phyloP scores from a whole-genome alignment of 2,329 filamentous ascomycete genomes.

The Zelopaecilomyces penicillatus region DNA sequence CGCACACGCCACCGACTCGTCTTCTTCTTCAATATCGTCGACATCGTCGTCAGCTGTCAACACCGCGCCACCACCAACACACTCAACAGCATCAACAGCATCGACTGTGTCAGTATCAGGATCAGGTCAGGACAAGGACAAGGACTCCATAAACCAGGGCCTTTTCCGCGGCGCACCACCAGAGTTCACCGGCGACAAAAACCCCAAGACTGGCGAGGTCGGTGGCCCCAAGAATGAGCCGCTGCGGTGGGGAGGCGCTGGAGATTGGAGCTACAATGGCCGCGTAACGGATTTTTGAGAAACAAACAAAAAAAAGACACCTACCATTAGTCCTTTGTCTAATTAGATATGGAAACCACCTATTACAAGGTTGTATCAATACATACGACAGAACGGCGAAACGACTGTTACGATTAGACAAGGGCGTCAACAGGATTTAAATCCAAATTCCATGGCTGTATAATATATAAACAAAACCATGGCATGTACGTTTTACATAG shows the following conservation, averaged over 20 bases:
- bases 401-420: background rate
- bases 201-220: slow-evolving; percentile 90
- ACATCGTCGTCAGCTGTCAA: slow-evolving; percentile 19
- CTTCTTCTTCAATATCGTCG: slow-evolving; percentile 13
- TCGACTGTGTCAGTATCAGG: slow-evolving; percentile 14
- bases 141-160: slow-evolving; percentile 48
- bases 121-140: slow-evolving; percentile 18
- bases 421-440: background rate
- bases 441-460: background rate
- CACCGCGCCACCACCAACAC: slow-evolving; percentile 13
- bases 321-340: background rate
- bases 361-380: too few relatives aligned
- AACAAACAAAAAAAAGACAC: background rate
- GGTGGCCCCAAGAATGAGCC: slow-evolving; percentile 98
- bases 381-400: too few relatives aligned
- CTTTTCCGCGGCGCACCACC: slow-evolving; percentile 70
- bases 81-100: slow-evolving; percentile 8
- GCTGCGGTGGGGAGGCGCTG: slow-evolving; percentile 67
- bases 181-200: slow-evolving; percentile 86
- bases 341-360: background rate
- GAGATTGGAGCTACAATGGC: slow-evolving; percentile 91
- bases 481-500: background rate
- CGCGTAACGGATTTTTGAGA: slow-evolving; percentile 78
- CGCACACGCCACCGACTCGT: slow-evolving; percentile 9
- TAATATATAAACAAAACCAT: background rate